phyloP scores from a whole-genome alignment of 1,284 basidiomycete genomes.

The Flammula alnicola region DNA sequence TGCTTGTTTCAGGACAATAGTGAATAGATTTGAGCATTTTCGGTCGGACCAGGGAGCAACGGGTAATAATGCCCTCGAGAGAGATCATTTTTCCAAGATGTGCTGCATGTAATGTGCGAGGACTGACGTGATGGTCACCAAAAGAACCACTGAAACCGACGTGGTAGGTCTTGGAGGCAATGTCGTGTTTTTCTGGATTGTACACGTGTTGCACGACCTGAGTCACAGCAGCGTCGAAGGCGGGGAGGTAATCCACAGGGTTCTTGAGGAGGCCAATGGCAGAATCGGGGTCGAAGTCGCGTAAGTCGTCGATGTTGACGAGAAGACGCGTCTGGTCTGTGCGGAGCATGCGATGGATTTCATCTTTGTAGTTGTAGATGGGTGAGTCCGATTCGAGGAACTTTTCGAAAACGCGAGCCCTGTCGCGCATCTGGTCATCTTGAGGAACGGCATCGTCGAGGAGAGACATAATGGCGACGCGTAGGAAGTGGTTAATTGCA shows the following conservation, averaged over 20 bases:
- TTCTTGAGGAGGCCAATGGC: conserved; percentile 86
- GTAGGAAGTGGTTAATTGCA: conserved; percentile 23
- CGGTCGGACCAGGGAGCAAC: conserved; percentile 97
- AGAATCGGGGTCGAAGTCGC: conserved; percentile 89
- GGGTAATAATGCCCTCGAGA: conserved; percentile 97
- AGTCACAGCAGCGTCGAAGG: conserved; percentile 86
- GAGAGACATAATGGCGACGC: conserved; percentile 54
- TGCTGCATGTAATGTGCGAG: conserved; percentile 85
- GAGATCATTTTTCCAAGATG: conserved; percentile 97
- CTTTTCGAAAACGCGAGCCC: conserved; percentile 83
- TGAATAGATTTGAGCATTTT: conserved; percentile 98
- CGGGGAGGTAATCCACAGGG: conserved; percentile 90
- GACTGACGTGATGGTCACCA: conserved; percentile 98
- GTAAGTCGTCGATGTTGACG: conserved; percentile 96
- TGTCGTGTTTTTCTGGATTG: conserved; percentile 84
- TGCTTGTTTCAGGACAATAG: conserved; percentile 86
- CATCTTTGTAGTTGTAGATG: conserved; percentile 85
- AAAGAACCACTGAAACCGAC: conserved; percentile 98
- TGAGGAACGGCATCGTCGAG: conserved; percentile 61
- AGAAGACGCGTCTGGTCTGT: conserved; percentile 88
- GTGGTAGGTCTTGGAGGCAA: conserved; percentile 79
- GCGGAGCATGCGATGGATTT: conserved; percentile 86
- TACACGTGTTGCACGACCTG: conserved; percentile 79
- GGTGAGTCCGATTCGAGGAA: conserved; percentile 84
- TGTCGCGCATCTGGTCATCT: conserved; percentile 78